phyloP scores from a whole-genome alignment of 1,139 yeast species.

The Candida glucosophila region DNA sequence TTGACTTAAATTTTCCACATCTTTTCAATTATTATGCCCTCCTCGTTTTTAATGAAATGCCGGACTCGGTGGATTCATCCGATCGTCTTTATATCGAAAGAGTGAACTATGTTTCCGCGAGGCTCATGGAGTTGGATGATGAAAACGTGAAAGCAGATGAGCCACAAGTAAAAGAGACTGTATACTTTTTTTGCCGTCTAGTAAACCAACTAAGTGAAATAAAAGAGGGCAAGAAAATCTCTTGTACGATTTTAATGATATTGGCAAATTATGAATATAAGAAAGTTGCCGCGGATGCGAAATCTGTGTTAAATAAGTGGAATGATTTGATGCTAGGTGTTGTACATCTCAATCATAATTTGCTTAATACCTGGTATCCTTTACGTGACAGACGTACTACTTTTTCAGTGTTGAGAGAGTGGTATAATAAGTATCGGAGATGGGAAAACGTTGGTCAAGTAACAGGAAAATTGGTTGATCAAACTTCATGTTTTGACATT shows the following conservation, averaged over 20 bases:
- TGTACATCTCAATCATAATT: slow-evolving; percentile 7
- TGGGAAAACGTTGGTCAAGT: slow-evolving; percentile 7
- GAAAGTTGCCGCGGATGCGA: slow-evolving; percentile 2
- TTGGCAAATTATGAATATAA: slow-evolving; percentile 12
- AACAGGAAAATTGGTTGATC: slow-evolving; percentile 5
- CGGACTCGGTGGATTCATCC: too few relatives aligned
- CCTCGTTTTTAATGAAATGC: slow-evolving; percentile 12
- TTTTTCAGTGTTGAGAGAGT: slow-evolving; percentile 6
- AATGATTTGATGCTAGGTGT: slow-evolving; percentile 5
- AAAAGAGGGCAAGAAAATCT: slow-evolving; percentile 4
- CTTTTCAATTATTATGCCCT: slow-evolving; percentile 15
- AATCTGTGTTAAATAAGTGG: slow-evolving; percentile 9
- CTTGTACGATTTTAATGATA: slow-evolving; percentile 20
- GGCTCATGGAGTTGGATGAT: slow-evolving; percentile 23
- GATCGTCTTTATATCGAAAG: too few relatives aligned
- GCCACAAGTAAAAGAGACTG: slow-evolving; percentile 13
- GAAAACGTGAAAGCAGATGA: slow-evolving; percentile 14
- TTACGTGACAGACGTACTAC: not conserved
- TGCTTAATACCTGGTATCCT: slow-evolving; percentile 4
- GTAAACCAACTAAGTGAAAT: slow-evolving; percentile 14
- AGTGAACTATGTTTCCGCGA: too few relatives aligned
- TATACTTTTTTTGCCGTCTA: slow-evolving; percentile 15
- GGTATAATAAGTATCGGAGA: slow-evolving; percentile 9
- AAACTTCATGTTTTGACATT: slow-evolving; percentile 1
- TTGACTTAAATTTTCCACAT: slow-evolving; percentile 16